phyloP scores from a whole-genome alignment of 1,139 yeast species.

The Saccharomyces hybrid region DNA sequence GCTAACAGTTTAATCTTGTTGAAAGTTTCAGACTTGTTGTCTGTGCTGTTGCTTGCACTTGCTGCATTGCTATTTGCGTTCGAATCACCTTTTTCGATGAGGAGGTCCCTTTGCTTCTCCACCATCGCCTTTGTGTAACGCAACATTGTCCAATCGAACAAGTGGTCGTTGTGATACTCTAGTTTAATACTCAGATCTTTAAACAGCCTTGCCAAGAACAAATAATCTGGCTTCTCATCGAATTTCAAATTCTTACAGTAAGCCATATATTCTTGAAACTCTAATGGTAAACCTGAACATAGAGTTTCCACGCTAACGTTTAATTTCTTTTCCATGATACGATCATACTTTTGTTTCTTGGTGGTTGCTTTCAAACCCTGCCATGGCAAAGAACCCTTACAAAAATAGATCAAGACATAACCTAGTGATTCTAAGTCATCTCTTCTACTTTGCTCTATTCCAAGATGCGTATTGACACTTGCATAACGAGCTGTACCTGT shows the following conservation, averaged over 20 bases:
- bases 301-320: conserved; percentile 83
- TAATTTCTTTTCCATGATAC: conserved; percentile 95
- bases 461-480: conserved; percentile 88
- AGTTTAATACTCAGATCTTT: conserved; percentile 85
- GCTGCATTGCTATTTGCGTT: conserved; percentile 9
- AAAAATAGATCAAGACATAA: conserved; percentile 87
- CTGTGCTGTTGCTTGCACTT: conserved; percentile 12
- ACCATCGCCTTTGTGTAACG: conserved; percentile 56
- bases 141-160: conserved; percentile 96
- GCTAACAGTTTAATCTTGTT: conserved; percentile 29
- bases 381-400: conserved; percentile 96
- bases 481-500: conserved; percentile 99
- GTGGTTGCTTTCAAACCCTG: conserved; percentile 97
- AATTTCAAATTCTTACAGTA: conserved; percentile 87
- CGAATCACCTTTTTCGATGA: conserved; percentile 11
- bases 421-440: conserved; percentile 95
- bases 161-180: conserved; percentile 86
- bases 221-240: conserved; percentile 94
- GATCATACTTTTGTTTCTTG: conserved; percentile 92
- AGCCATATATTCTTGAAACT: conserved; percentile 80
- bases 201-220: conserved; percentile 79
- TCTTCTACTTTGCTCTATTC: conserved; percentile 93
- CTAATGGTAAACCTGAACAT: conserved; percentile 87
- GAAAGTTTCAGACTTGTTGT: conserved; percentile 27
- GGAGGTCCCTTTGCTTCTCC: conserved; percentile 28